Evolutionary conservation across 2,329 filamentous ascomycete genomes (phyloP).

Genomic region (Aspergillus viridinutans): DNA sequence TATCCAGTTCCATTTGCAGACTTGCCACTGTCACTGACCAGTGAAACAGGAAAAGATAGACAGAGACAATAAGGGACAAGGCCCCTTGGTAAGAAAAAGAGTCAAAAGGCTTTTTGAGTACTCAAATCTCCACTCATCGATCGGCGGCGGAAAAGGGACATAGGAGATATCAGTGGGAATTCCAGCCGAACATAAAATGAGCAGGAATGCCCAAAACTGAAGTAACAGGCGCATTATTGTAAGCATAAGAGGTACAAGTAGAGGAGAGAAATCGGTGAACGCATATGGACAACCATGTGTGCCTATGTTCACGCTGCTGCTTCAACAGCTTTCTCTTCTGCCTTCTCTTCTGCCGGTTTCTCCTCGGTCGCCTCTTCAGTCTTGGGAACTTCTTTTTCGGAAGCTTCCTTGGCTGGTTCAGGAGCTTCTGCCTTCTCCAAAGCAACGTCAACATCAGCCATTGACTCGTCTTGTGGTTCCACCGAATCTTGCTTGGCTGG

Average conservation of each 20-base stretch:
- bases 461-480: slow-evolving; percentile 32
- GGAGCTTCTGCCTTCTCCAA: slow-evolving; percentile 31
- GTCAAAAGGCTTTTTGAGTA: neutral
- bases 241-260: neutral
- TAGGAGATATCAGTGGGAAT: neutral
- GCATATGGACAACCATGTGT: neutral
- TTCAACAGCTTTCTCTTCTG: slow-evolving; percentile 27
- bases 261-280: neutral
- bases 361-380: slow-evolving; percentile 28
- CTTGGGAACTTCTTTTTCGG: slow-evolving; percentile 17
- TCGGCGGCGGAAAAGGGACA: neutral
- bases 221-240: neutral
- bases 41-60: neutral
- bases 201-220: neutral
- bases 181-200: neutral
- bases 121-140: neutral
- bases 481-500: slow-evolving; percentile 30
- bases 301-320: slow-evolving; percentile 21
- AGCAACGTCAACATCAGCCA: slow-evolving; percentile 33
- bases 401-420: slow-evolving; percentile 18
- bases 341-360: slow-evolving; percentile 31
- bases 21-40: neutral
- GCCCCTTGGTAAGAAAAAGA: neutral
- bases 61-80: neutral
- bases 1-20: neutral